Evolutionary conservation across 2,329 filamentous ascomycete genomes (phyloP), one percentile per base, ranked within the genome.

Genomic region (Polytolypa hystricis): DNA sequence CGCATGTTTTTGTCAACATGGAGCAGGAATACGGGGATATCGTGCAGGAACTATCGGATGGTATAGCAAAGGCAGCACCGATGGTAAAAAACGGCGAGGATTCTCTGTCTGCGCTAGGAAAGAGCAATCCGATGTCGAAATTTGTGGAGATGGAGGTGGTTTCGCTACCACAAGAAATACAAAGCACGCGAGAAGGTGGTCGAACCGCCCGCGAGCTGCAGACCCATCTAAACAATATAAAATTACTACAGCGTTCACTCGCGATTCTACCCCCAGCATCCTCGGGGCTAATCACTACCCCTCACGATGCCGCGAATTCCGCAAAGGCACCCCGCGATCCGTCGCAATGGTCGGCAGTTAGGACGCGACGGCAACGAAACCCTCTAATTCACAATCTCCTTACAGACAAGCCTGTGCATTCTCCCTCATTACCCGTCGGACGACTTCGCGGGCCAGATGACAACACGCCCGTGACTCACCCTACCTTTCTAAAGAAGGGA

Each of bases 341-440:
- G 10, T 42, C 53, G 17, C 58, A 62, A 37, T 44, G 56, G 6
- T 62, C 65, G 4, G 66, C 69, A 33, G 66, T 76, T 40, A 66
- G 66, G 39, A 76, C 72, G 36, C 67, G 71, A 56, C 64, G 71
- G 58, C 72, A 76, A 39, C 74, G 74, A 51, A 98, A 98, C 50
- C 86, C 87, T 0, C 67, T 98, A 1, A 91, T 98, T 30, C 86
- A 98, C 60, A 96, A 95, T 50, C 74, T 98, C 1, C 71, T 98
- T 7, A 98, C 91, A 2, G 91, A 98, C 61, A 93, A 94, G 52
- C 89, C 91, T 0, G 74, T 87, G 10, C 81, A 86, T 46, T 96
- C 91, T 1, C 91, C 91, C 1, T 98, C 91, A 0, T 67, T 98
- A 0, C 91, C 91, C 0, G 70, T 78, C 5, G 74, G 78, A 27